Base-by-base conservation (phyloP, 371 early-diverging fungal genomes). In the Nematocida displodere region DNA sequence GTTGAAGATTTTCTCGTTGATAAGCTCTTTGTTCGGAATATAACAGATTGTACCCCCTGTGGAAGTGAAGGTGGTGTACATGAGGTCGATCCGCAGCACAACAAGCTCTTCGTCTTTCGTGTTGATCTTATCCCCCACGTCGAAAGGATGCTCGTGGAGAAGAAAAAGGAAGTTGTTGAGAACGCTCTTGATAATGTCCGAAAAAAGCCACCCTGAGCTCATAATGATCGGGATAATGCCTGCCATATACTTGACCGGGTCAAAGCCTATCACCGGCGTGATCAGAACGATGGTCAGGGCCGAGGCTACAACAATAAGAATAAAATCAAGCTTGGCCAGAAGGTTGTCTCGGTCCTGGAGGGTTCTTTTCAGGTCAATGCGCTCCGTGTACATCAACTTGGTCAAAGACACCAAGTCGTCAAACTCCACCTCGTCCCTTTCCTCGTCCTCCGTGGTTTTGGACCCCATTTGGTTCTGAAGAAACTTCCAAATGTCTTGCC, bases 121-220 rank as follows among this genome's bases (percentile, higher is more conserved):
- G 2, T 78, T 34, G 20, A 84, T 68, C 54, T 77, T 71, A 54
- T 84, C 84, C 22, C 84, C 84, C 39, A 56, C 55, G 55, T 82
- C 81, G 68, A 75, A 84, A 1, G 83, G 81, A 65, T 82, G 80
- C 37, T 66, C 78, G 13, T 82, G 61, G 37, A 84, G 66, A 2
- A 80, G 71, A 66, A 84, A 84, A 17, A 84, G 79, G 75, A 84
- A 84, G 47, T 82, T 82, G 31, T 78, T 80, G 49, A 80, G 82
- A 31, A 84, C 64, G 33, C 82, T 80, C 64, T 82, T 82, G 58
- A 84, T 82, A 28, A 79, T 77, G 54, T 82, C 84, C 17, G 78
- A 42, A 66, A 84, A 84, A 20, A 84, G 65, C 84, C 84, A 84
- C 31, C 80, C 62, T 29, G 82, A 81, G n/a, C 78, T 76, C 49